Percentiles rank a stretch among this genome's conserved stretches.
These are phyloP conservation scores for Calonectria hongkongensis DNA, from an alignment of 2,329 filamentous ascomycete species.

Conservation along the genomic window DNA sequence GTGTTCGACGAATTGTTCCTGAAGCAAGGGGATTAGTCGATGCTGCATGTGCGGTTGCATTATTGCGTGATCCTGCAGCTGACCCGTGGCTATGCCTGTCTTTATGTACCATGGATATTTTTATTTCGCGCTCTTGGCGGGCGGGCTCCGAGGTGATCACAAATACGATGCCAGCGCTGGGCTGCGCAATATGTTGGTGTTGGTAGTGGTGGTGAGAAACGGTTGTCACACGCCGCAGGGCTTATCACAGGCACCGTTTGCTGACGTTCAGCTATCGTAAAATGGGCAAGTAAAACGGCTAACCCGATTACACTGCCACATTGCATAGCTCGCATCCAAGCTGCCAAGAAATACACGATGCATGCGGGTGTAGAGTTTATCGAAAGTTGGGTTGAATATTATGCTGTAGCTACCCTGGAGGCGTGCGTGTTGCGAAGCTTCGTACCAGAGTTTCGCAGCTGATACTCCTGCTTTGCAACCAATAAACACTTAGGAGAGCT, in stretches of 20 bases:
- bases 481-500: slow-evolving; percentile 4
- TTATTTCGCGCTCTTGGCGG: slow-evolving; percentile 15
- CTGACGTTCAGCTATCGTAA: not conserved
- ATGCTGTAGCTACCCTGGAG: slow-evolving; percentile 12
- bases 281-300: not conserved
- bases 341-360: not conserved
- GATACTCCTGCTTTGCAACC: slow-evolving; percentile 10
- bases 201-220: not conserved
- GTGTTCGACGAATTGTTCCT: slow-evolving; percentile 18
- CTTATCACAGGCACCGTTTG: slow-evolving; percentile 9
- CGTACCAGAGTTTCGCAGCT: slow-evolving; percentile 11
- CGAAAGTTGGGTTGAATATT: not conserved
- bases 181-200: not conserved
- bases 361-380: slow-evolving; percentile 5
- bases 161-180: not conserved
- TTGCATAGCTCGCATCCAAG: not conserved
- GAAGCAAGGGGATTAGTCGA: slow-evolving; percentile 24
- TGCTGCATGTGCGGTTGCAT: slow-evolving; percentile 1
- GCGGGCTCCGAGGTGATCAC: slow-evolving; percentile 9
- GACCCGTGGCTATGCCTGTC: slow-evolving; percentile 26
- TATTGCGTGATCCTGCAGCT: slow-evolving; percentile 31
- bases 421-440: not conserved
- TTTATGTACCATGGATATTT: not conserved
- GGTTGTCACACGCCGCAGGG: slow-evolving; percentile 8
- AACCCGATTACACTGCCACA: slow-evolving; percentile 12